These are phyloP conservation scores for Xylaria sp. DNA, from an alignment of 2,329 filamentous ascomycete genomes.

Conservation along the genomic window DNA sequence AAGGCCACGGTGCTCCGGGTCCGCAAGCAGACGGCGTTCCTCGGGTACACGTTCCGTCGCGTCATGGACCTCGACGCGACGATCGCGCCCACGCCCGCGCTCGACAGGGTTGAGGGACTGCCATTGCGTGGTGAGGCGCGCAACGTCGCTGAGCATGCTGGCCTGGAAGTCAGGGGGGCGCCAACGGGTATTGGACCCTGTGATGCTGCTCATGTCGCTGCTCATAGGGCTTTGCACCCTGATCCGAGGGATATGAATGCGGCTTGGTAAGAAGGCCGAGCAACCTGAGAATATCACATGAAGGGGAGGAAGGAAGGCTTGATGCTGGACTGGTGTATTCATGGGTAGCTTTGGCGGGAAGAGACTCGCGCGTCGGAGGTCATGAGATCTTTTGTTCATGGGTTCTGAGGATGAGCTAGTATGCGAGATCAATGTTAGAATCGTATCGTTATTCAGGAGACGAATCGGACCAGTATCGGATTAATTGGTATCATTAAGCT, in stretches of 20 bases:
- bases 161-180: neutral
- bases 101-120: neutral
- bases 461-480: conserved; percentile 22
- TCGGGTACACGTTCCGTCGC: conserved; percentile 85
- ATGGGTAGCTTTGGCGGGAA: neutral
- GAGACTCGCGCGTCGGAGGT: neutral
- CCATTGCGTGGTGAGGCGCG: conserved; percentile 4
- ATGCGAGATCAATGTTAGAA: conserved; percentile 11
- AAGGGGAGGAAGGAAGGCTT: neutral
- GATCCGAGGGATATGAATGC: conserved; percentile 7
- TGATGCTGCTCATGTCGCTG: conserved; percentile 23
- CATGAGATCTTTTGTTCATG: neutral
- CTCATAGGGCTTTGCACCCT: conserved; percentile 29
- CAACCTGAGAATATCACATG: neutral
- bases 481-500: conserved; percentile 32
- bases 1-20: conserved; percentile 75
- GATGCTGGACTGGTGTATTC: neutral
- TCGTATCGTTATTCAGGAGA: conserved; percentile 11
- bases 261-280: conserved; percentile 8
- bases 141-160: neutral
- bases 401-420: neutral
- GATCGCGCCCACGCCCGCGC: neutral
- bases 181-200: neutral
- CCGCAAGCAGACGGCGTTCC: conserved; percentile 81
- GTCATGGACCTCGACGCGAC: conserved; percentile 36